Conservation (phyloP, 306 rosid genomes). For the Psophocarpus tetragonolobus region DNA sequence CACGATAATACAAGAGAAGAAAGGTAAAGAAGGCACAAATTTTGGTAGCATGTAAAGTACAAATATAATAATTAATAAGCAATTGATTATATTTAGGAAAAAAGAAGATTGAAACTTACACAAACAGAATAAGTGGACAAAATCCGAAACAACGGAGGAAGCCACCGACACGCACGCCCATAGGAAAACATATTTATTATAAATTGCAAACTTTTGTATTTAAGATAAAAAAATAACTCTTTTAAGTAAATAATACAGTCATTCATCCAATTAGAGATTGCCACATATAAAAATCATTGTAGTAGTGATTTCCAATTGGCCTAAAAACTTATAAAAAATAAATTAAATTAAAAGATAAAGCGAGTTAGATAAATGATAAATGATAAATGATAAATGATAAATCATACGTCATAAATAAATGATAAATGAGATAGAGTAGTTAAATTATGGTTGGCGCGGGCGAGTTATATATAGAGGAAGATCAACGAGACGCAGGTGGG, state of each 20-base stretch:
- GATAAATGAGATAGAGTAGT: background rate
- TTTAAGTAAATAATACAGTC: no score
- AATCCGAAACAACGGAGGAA: background rate
- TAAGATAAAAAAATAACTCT: no score
- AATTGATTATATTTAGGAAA: background rate
- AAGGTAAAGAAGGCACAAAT: background rate
- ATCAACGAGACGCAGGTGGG: background rate
- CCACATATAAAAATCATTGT: no score
- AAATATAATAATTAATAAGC: background rate
- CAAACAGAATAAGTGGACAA: background rate
- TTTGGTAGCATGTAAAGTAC: background rate
- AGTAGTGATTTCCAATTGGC: background rate
- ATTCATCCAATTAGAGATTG: background rate
- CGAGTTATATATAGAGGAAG: conserved; percentile 12
- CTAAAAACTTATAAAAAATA: no score
- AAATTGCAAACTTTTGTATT: no score
- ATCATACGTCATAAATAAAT: background rate
- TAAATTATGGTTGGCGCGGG: conserved; percentile 29
- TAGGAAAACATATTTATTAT: background rate
- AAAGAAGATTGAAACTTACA: background rate
- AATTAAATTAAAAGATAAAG: background rate
- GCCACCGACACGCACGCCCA: background rate
- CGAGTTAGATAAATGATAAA: background rate
- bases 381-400: background rate
- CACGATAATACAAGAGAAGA: background rate